Conservation (phyloP, 768 basidiomycete genomes). For the Suillus placidus region DNA sequence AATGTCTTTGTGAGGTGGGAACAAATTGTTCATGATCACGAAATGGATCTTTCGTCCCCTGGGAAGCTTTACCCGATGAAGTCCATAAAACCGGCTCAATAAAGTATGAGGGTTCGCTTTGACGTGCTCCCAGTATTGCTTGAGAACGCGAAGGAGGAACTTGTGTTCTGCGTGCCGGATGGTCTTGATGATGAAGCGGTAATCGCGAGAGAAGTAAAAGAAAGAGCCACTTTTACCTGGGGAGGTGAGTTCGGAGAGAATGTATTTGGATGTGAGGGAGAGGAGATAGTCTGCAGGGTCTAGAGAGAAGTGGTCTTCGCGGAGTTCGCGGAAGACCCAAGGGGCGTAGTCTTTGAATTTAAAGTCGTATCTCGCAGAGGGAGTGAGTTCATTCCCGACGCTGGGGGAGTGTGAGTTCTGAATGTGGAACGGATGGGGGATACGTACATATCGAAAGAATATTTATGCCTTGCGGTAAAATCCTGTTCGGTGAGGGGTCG, state of each 20-base stretch:
- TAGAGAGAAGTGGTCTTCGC: constrained; percentile 92
- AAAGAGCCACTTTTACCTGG: constrained; percentile 99
- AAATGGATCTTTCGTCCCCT: constrained; percentile 96
- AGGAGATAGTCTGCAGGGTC: constrained; percentile 98
- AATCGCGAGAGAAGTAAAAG: constrained; percentile 99
- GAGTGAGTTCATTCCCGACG: constrained; percentile 96
- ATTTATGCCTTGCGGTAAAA: constrained; percentile 89
- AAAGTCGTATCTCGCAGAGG: constrained; percentile 98
- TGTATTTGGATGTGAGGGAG: constrained; percentile 96
- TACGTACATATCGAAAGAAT: constrained; percentile 92
- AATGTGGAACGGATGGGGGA: background rate
- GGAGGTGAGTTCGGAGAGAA: constrained; percentile 95
- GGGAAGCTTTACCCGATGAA: constrained; percentile 97
- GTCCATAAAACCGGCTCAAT: constrained; percentile 91
- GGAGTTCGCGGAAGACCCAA: constrained; percentile 94
- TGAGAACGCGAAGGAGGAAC: constrained; percentile 84
- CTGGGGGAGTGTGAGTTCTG: constrained; percentile 41
- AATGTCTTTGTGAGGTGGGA: constrained; percentile 95
- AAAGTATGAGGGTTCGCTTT: constrained; percentile 91
- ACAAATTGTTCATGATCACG: constrained; percentile 99
- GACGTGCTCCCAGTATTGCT: constrained; percentile 83
- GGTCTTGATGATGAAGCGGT: constrained; percentile 99
- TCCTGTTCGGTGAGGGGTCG: constrained; percentile 84
- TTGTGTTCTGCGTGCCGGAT: constrained; percentile 94
- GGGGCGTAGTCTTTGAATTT: constrained; percentile 99